phyloP scores from a whole-genome alignment of 805 yeast species.

The Zygotorulaspora danielsina region DNA sequence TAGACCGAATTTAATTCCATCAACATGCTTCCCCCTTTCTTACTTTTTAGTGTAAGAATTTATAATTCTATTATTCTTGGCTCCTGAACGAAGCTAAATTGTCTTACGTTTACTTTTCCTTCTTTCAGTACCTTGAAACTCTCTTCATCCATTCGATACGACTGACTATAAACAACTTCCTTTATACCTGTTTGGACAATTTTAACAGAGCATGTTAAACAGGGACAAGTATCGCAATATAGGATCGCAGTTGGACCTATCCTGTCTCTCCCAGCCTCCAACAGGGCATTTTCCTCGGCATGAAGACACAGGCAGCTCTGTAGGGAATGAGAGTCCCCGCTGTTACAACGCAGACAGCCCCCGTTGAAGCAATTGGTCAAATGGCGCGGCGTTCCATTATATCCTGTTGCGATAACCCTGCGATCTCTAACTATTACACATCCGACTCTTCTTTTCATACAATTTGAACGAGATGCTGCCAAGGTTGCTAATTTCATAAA shows the following conservation, averaged over 20 bases:
- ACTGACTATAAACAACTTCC: slow-evolving; percentile 90
- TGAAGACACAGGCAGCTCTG: slow-evolving; percentile 90
- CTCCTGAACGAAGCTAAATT: slow-evolving; percentile 39
- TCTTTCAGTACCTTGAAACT: slow-evolving; percentile 65
- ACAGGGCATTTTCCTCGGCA: slow-evolving; percentile 93
- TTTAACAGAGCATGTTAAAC: slow-evolving; percentile 91
- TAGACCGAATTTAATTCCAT: no score
- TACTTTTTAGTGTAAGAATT: background rate
- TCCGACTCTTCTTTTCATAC: slow-evolving; percentile 97
- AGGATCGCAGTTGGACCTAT: slow-evolving; percentile 58
- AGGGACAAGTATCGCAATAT: slow-evolving; percentile 96
- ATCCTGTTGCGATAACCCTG: slow-evolving; percentile 92
- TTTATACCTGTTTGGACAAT: slow-evolving; percentile 88
- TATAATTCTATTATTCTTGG: slow-evolving; percentile 26
- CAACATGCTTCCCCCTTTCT: no score
- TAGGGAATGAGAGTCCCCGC: slow-evolving; percentile 61
- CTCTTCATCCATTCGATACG: slow-evolving; percentile 86
- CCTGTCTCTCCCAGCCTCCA: slow-evolving; percentile 91
- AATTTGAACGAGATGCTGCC: slow-evolving; percentile 88
- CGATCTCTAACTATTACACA: slow-evolving; percentile 86
- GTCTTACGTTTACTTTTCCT: slow-evolving; percentile 71
- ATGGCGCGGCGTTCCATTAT: slow-evolving; percentile 94
- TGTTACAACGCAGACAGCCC: slow-evolving; percentile 88
- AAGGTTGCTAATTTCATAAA: slow-evolving; percentile 91
- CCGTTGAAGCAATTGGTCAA: slow-evolving; percentile 89